phyloP scores from a whole-genome alignment of 495 filamentous ascomycete genomes.

The Beverwykella pulmonaria region DNA sequence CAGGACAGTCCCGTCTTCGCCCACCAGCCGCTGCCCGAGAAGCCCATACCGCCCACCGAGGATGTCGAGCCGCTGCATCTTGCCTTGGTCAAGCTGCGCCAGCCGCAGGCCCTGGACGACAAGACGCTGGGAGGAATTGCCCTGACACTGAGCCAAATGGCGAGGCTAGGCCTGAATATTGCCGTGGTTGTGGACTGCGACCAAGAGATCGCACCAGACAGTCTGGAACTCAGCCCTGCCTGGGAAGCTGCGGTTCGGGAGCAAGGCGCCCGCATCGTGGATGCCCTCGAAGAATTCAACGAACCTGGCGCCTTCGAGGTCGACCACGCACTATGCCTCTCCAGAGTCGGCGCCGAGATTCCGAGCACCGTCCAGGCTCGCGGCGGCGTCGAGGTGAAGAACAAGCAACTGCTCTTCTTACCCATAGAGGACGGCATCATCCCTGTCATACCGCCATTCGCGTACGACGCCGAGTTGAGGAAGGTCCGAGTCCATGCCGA shows the following conservation, averaged over 20 bases:
- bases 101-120: conserved; percentile 69
- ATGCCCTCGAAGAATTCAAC: conserved; percentile 69
- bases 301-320: conserved; percentile 68
- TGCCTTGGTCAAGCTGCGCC: conserved; percentile 81
- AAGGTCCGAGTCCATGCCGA: conserved; percentile 61
- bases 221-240: conserved; percentile 21
- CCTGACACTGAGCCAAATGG: conserved; percentile 79
- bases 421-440: conserved; percentile 76
- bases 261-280: conserved; percentile 74
- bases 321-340: conserved; percentile 63
- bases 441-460: conserved; percentile 69
- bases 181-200: conserved; percentile 80
- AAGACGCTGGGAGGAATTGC: conserved; percentile 72
- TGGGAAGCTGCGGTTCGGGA: conserved; percentile 54
- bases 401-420: conserved; percentile 63
- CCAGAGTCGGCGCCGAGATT: conserved; percentile 36
- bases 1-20: conserved; percentile 66
- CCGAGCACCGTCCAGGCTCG: conserved; percentile 38
- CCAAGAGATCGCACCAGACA: conserved; percentile 31
- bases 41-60: conserved; percentile 14
- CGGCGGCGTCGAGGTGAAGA: conserved; percentile 51
- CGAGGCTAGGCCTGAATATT: conserved; percentile 75
- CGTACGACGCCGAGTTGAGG: conserved; percentile 61
- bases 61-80: conserved; percentile 65
- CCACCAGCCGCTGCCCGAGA: conserved; percentile 41